Conservation (phyloP, 306 rosid species). For the Quercus gilva region DNA sequence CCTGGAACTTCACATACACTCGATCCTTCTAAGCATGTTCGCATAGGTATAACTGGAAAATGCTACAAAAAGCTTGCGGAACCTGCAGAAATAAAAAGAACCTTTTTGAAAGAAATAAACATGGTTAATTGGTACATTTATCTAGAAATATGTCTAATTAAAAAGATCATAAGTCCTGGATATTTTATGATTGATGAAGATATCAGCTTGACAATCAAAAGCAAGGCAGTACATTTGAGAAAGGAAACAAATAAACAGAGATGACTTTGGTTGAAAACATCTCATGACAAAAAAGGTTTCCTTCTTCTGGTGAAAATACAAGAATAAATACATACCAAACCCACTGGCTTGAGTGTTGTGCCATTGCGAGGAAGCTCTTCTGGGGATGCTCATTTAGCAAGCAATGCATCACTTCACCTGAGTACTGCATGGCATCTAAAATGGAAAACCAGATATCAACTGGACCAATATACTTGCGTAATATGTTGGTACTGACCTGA, state of each 20-base stretch:
- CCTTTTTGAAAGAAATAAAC: slow-evolving; percentile 14
- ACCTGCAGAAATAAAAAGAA: slow-evolving; percentile 63
- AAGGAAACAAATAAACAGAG: background rate
- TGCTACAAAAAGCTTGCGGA: slow-evolving; percentile 74
- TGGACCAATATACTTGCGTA: slow-evolving; percentile 85
- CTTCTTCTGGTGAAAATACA: background rate
- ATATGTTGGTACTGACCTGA: slow-evolving; percentile 75
- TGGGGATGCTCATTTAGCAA: slow-evolving; percentile 54
- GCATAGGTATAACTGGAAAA: slow-evolving; percentile 84
- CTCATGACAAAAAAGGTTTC: slow-evolving; percentile 1
- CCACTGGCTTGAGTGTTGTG: slow-evolving; percentile 93
- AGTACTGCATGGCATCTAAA: slow-evolving; percentile 35
- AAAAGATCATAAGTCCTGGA: background rate
- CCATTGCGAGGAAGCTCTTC: slow-evolving; percentile 75
- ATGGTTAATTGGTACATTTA: background rate
- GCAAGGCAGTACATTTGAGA: slow-evolving; percentile 3
- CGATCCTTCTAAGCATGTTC: slow-evolving; percentile 62
- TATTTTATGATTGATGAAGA: background rate
- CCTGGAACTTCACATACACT: slow-evolving; percentile 14
- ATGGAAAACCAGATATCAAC: slow-evolving; percentile 77
- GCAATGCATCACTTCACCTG: slow-evolving; percentile 56
- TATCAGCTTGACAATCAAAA: slow-evolving; percentile 9
- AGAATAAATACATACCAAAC: slow-evolving; percentile 56
- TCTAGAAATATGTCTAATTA: background rate
- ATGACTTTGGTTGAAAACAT: background rate